Percentiles rank a stretch among this genome's conserved stretches.
Conservation (phyloP, 1,284 basidiomycete genomes). For the Gomphus bonarii region DNA sequence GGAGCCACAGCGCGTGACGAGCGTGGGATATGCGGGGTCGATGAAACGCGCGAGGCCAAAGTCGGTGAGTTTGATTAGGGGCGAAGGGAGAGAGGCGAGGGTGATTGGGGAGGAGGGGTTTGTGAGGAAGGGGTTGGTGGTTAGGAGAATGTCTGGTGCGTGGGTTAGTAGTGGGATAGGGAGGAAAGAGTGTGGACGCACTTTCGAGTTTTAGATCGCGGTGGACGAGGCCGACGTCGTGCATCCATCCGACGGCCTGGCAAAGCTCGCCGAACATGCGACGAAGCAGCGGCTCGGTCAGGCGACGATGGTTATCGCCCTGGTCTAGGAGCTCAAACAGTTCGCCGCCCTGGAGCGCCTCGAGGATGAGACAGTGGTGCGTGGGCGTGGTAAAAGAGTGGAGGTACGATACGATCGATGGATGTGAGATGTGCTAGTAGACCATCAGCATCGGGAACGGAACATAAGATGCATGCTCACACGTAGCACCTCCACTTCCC, state of each 20-base stretch:
- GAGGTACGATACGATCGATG: conserved; percentile 70
- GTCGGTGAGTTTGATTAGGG: conserved; percentile 81
- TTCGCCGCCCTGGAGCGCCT: conserved; percentile 75
- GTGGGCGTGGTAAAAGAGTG: conserved; percentile 64
- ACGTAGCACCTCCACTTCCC: conserved; percentile 81
- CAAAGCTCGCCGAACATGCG: conserved; percentile 76
- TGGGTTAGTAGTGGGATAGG: not conserved
- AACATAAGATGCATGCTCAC: conserved; percentile 29
- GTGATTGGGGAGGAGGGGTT: conserved; percentile 46
- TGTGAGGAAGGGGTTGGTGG: conserved; percentile 19
- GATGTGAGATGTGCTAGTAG: conserved; percentile 70
- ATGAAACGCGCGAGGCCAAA: conserved; percentile 88
- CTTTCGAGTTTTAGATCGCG: conserved; percentile 93
- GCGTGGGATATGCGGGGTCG: conserved; percentile 51
- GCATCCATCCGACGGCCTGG: conserved; percentile 84
- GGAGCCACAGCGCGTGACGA: conserved; percentile 71
- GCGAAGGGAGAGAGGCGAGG: conserved; percentile 24
- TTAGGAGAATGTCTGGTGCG: not conserved
- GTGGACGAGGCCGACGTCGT: conserved; percentile 79
- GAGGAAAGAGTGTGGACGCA: conserved; percentile 31
- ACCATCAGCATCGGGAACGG: conserved; percentile 13
- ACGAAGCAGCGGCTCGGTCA: conserved; percentile 53
- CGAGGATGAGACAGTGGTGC: conserved; percentile 77
- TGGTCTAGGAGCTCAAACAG: conserved; percentile 70
- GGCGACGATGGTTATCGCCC: conserved; percentile 38